A percentile compares a stretch with the other conserved stretches of the same genome.
phyloP scores from a whole-genome alignment of 306 rosid genomes.

The Citrullus colocynthis region DNA sequence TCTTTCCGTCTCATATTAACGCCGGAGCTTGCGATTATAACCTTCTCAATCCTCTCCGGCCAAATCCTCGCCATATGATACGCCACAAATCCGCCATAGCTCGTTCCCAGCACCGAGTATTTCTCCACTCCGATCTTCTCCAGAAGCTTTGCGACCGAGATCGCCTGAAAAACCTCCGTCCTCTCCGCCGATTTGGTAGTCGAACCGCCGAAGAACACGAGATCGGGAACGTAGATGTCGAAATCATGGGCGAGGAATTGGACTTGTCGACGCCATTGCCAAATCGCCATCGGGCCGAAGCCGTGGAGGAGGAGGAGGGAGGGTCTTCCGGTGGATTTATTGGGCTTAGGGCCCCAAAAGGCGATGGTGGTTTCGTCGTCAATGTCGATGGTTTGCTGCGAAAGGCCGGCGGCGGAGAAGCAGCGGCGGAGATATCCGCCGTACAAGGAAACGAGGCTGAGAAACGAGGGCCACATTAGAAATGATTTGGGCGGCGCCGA shows the following conservation, averaged over 20 bases:
- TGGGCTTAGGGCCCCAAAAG: constrained; percentile 52
- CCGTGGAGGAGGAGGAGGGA: constrained; percentile 64
- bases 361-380: constrained; percentile 50
- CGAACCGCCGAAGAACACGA: constrained; percentile 70
- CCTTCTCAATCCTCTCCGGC: constrained; percentile 62
- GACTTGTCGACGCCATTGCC: constrained; percentile 90
- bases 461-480: constrained; percentile 42
- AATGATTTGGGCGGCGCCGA: background rate
- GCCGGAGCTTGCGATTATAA: constrained; percentile 82
- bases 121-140: constrained; percentile 32
- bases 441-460: constrained; percentile 44
- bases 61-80: constrained; percentile 47
- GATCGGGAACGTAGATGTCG: constrained; percentile 71
- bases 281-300: constrained; percentile 57
- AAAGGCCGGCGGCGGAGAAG: constrained; percentile 53
- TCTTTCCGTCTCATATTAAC: constrained; percentile 41
- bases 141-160: constrained; percentile 38
- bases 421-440: constrained; percentile 56
- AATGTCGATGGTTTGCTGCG: constrained; percentile 21
- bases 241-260: constrained; percentile 40
- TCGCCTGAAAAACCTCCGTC: constrained; percentile 58
- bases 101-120: constrained; percentile 56
- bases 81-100: constrained; percentile 86
- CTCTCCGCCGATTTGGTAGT: constrained; percentile 39
- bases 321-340: constrained; percentile 14